These are phyloP conservation scores for Manihot esculenta DNA, from an alignment of 441 rosid genomes.

Conservation along the genomic window DNA sequence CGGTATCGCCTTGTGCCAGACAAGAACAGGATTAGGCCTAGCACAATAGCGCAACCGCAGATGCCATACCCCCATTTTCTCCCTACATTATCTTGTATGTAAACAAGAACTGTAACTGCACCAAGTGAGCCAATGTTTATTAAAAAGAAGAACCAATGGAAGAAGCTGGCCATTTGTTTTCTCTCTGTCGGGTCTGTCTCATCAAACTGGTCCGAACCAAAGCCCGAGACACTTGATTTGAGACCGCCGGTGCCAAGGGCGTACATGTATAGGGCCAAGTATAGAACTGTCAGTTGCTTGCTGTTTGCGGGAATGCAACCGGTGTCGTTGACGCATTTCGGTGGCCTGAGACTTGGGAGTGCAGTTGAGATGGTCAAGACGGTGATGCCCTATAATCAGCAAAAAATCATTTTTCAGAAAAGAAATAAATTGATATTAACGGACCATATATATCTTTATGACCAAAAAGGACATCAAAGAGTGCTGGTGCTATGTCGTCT, in stretches of 20 bases:
- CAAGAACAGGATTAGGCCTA: conserved; percentile 54
- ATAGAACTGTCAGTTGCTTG: conserved; percentile 56
- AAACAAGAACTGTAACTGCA: conserved; percentile 84
- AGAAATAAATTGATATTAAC: background rate
- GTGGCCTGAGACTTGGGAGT: conserved; percentile 74
- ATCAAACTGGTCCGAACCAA: conserved; percentile 91
- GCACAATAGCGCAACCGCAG: conserved; percentile 65
- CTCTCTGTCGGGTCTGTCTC: conserved; percentile 60
- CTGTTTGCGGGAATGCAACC: conserved; percentile 59
- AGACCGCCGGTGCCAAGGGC: conserved; percentile 97
- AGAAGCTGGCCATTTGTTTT: conserved; percentile 67
- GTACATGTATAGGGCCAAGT: conserved; percentile 71
- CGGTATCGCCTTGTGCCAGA: conserved; percentile 77
- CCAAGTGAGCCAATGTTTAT: conserved; percentile 77
- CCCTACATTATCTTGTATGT: conserved; percentile 81
- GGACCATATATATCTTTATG: too few relatives aligned
- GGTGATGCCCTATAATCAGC: conserved; percentile 59
- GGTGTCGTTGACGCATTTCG: conserved; percentile 44
- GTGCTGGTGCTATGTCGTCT: background rate
- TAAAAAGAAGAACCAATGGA: conserved; percentile 88
- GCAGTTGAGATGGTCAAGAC: conserved; percentile 79
- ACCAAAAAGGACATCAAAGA: background rate
- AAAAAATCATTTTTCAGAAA: background rate
- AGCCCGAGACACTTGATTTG: conserved; percentile 92
- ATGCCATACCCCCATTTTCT: conserved; percentile 86